phyloP scores from a whole-genome alignment of 371 early-diverging fungal genomes.

The Umbelopsis sp. region DNA sequence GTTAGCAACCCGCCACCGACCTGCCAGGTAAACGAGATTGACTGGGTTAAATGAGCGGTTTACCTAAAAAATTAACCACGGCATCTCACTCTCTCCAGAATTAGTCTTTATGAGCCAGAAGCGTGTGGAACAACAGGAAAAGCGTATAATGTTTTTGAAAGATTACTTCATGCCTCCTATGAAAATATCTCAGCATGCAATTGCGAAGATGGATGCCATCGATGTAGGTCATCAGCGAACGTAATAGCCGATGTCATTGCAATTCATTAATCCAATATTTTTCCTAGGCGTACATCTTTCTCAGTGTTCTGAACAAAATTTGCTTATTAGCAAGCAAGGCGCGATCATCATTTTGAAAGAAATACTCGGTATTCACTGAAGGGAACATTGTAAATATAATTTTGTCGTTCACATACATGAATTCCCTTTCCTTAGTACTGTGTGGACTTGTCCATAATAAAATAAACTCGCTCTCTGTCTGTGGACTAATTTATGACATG shows the following conservation, averaged over 20 bases:
- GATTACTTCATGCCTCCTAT: conserved; percentile 27
- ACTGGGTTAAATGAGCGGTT: too few species aligned
- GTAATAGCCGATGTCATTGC: too few species aligned
- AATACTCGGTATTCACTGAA: conserved; percentile 20
- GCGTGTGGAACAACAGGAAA: conserved; percentile 39
- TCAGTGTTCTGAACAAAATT: conserved; percentile 47
- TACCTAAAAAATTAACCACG: not conserved
- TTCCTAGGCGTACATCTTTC: conserved; percentile 43
- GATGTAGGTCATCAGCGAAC: conserved; percentile 31
- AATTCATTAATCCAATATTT: not conserved
- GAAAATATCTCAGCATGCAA: conserved; percentile 37
- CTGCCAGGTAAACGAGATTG: conserved; percentile 27
- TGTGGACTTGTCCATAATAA: too few species aligned
- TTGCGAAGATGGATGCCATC: conserved; percentile 47
- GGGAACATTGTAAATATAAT: conserved; percentile 2
- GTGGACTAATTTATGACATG: too few species aligned
- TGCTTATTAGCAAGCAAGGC: conserved; percentile 43
- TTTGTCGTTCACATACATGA: not conserved
- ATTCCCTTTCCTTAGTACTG: too few species aligned
- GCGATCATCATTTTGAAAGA: conserved; percentile 35
- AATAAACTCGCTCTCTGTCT: too few species aligned
- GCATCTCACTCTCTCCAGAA: conserved; percentile 18
- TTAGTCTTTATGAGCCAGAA: conserved; percentile 48
- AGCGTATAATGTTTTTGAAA: conserved; percentile 41
- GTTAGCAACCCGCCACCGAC: conserved; percentile 43